These are phyloP conservation scores for Larix sibirica DNA, from an alignment of 83 land plant genomes.

Conservation along the genomic window DNA sequence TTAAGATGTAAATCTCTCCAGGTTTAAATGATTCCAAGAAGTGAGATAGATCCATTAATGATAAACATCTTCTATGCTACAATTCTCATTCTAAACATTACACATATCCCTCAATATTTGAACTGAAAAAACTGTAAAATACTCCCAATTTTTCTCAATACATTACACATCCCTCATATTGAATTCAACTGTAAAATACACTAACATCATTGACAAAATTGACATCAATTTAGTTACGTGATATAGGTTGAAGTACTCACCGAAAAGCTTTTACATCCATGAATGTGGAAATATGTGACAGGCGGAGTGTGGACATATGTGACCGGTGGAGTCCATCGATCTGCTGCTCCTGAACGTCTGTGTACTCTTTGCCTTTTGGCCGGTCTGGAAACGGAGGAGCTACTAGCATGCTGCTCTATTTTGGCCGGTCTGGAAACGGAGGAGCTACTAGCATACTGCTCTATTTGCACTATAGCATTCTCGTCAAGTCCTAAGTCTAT, in stretches of 20 bases:
- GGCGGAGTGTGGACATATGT: background rate
- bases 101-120: too few species aligned
- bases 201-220: too few species aligned
- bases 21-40: too few species aligned
- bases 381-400: background rate
- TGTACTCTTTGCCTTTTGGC: background rate
- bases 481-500: too few species aligned
- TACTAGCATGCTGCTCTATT: background rate
- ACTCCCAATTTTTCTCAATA: too few species aligned
- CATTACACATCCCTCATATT: too few species aligned
- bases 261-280: slow-evolving; percentile 17
- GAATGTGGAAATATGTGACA: slow-evolving; percentile 20
- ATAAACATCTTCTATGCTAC: too few species aligned
- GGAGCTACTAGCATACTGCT: background rate
- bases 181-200: too few species aligned
- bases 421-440: background rate
- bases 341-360: background rate
- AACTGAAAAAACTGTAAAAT: too few species aligned
- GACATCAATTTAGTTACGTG: background rate
- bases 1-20: too few species aligned
- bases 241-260: background rate
- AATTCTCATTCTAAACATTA: too few species aligned
- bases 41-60: too few species aligned
- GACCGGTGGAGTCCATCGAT: background rate
- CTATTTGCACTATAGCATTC: background rate